These are phyloP conservation scores for Linaria vulgaris DNA, from an alignment of 257 asterid genomes.

Conservation along the genomic window DNA sequence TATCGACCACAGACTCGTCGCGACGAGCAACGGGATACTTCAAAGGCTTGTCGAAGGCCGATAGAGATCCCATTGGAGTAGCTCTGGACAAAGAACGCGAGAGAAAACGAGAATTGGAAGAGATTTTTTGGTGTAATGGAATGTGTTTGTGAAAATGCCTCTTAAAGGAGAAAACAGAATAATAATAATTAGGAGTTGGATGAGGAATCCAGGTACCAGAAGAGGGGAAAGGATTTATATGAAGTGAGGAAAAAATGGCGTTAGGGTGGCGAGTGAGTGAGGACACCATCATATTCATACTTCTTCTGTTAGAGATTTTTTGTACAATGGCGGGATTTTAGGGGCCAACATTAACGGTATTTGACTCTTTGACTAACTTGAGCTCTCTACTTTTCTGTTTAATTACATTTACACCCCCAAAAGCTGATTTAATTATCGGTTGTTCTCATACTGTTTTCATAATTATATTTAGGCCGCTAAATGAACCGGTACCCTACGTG, in stretches of 20 bases:
- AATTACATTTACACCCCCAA: no score
- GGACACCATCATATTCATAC: slow-evolving; percentile 8
- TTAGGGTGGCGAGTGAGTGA: slow-evolving; percentile 28
- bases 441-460: no score
- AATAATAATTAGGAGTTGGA: background rate
- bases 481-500: no score
- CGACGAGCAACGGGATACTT: slow-evolving; percentile 70
- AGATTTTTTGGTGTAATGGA: background rate
- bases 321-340: background rate
- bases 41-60: slow-evolving; percentile 36
- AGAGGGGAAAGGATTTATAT: background rate
- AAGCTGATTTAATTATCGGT: no score
- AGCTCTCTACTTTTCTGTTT: no score
- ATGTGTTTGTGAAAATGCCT: slow-evolving; percentile 35
- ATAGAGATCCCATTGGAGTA: slow-evolving; percentile 61
- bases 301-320: background rate
- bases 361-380: no score
- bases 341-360: background rate
- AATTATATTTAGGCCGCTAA: no score
- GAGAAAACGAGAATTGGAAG: background rate
- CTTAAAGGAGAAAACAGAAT: slow-evolving; percentile 22
- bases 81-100: slow-evolving; percentile 21
- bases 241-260: slow-evolving; percentile 21
- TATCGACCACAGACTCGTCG: slow-evolving; percentile 69
- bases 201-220: slow-evolving; percentile 8